Base-by-base conservation (phyloP, 129 eudicot species). In the Calendula officinalis region DNA sequence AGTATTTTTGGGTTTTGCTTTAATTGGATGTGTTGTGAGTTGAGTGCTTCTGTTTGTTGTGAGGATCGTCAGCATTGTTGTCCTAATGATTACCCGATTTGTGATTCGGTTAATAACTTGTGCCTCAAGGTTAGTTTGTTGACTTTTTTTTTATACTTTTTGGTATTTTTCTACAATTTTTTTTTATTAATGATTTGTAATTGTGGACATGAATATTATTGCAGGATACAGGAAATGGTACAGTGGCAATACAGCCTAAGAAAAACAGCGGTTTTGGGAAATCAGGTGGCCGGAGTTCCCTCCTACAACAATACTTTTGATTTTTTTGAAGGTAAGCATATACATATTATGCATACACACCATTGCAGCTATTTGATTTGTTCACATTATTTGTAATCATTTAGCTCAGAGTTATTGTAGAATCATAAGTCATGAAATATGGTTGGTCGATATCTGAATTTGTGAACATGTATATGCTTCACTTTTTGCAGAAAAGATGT, bases 1-100 rank as follows among this genome's bases (percentile, higher is more conserved):
- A 30, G 47, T 8, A 5, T 89, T 66, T 55, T 94, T 32, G 98
- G 98, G 38, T 3, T 91, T 32, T 91, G 98, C 81, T 42, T 91
- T 14, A 78, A 74, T 8, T 94, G 95, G 95, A 94, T 80, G 71
- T 94, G 99, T 60, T 94, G 99, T 6, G 90, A 61, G 72, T 56
- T 76, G 50, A 80, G 75, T n/a, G 69, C 81, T 15, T 90, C 99
- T 27, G 90, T 89, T 35, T 94, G 99, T 42, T 94, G 99, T 56
- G 69, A 81, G 62, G 99, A 94, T 52, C 80, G 58, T 8, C 51
- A 14, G 5, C 97, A 86, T 46, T 94, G 97, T 77, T 94, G 99
- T 58, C 99, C 99, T 36, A 82, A 79, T 44, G 94, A 91, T 81
- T 91, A 91, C 81, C 99, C 99, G 2, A 74, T 85, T 4, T 92